Base-by-base conservation (phyloP, 116 monocot species). In the Dioscorea cayenensis region DNA sequence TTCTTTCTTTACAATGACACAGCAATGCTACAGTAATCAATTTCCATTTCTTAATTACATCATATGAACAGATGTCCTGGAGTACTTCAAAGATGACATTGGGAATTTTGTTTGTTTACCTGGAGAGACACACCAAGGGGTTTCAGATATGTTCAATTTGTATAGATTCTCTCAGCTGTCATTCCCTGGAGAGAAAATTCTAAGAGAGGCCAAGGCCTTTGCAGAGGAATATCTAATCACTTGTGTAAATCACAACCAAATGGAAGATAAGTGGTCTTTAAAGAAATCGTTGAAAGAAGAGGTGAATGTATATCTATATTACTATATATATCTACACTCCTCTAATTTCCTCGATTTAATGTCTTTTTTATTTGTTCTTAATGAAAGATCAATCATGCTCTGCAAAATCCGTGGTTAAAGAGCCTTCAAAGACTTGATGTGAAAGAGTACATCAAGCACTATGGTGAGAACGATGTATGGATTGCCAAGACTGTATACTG, bases 401-500 rank as follows among this genome's bases (percentile, higher is more conserved):
- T 93, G 68, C 86, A 97, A 8, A 88, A 90, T 49, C 93, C 96
- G 1, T 93, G 85, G 84, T 83, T 84, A 66, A 83, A 86, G 17
- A 97, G 84, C 77, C 63, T 97, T n/a, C 90, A 90, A 2, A 93
- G 96, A 4, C 77, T 97, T 16, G 96, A 93, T 74, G 55, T 86
- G 27, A 87, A 90, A 64, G 18, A 32, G 36, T 97, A 84, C 77
- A 14, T 97, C 5, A 86, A 88, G 7, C 93, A 97, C 63, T 93
- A 92, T 0, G 93, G 96, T 13, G 75, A 60, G 2, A 51, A 67
- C 16, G 96, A 93, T 37, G 84, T 88, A 11, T 97, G 96, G 96
- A 97, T 97, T 20, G 93, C 90, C 4, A 97, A 97, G 77, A 93
- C 93, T 0, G 77, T 97, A 20, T 97, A 96, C 71, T 85, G 95